Evolutionary conservation across 169 alveolate species (phyloP).

Genomic region (Plasmodium cynomolgi): DNA sequence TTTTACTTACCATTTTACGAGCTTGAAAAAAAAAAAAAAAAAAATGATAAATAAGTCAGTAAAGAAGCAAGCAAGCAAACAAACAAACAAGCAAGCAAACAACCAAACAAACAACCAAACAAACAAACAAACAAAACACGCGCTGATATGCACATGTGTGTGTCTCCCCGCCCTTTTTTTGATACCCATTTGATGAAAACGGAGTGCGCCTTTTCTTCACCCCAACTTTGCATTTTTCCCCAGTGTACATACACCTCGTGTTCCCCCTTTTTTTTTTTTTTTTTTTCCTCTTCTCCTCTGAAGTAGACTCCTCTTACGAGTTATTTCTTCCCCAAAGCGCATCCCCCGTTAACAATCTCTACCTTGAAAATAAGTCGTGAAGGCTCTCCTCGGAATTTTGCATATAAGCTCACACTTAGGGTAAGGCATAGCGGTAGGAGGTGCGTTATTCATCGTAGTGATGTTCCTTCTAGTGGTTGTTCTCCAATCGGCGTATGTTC

Average conservation of each 20-base stretch:
- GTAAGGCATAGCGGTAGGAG: neutral
- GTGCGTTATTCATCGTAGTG: conserved; percentile 12
- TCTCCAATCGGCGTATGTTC: neutral
- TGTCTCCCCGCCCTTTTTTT: neutral
- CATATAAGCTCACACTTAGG: conserved; percentile 49
- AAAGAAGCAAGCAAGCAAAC: neutral
- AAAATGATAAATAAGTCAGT: neutral
- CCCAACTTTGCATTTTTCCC: neutral
- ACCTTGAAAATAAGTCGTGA: neutral
- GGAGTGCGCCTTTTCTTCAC: neutral
- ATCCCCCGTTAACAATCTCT: neutral
- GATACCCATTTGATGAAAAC: neutral
- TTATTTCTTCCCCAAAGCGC: neutral
- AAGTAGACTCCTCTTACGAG: neutral
- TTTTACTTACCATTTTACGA: neutral
- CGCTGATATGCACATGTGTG: neutral
- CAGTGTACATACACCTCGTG: conserved; percentile 19
- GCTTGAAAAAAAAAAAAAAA: neutral
- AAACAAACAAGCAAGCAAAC: neutral
- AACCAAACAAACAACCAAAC: neutral
- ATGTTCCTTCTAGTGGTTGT: neutral
- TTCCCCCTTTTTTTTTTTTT: neutral
- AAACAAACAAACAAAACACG: neutral
- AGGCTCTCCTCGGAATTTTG: conserved; percentile 15
- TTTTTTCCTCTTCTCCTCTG: neutral